phyloP scores from a whole-genome alignment of 345 rosid genomes.

The Adansonia digitata region DNA sequence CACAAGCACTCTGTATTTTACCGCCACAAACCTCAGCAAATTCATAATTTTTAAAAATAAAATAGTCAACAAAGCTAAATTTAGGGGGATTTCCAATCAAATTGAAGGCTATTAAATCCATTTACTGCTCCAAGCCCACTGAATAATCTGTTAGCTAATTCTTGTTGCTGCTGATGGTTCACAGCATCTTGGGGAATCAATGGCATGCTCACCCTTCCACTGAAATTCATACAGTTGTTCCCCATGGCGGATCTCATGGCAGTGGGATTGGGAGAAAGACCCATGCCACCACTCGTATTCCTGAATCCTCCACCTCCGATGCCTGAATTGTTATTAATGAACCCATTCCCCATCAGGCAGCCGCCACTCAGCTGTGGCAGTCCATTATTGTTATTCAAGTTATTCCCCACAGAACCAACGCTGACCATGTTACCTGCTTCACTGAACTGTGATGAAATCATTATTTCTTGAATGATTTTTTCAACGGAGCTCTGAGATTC shows the following conservation, averaged over 20 bases:
- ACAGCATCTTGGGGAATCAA: slow-evolving; percentile 28
- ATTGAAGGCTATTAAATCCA: slow-evolving; percentile 45
- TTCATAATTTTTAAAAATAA: background rate
- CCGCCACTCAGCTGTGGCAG: slow-evolving; percentile 25
- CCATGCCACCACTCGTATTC: slow-evolving; percentile 29
- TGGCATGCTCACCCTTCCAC: slow-evolving; percentile 35
- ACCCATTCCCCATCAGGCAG: slow-evolving; percentile 29
- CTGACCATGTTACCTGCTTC: slow-evolving; percentile 35
- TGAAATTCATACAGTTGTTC: slow-evolving; percentile 29
- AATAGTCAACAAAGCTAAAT: background rate
- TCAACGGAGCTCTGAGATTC: slow-evolving; percentile 53
- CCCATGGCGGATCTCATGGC: slow-evolving; percentile 43
- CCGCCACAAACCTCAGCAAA: background rate
- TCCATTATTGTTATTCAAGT: slow-evolving; percentile 34
- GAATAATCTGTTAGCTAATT: slow-evolving; percentile 42
- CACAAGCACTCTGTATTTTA: slow-evolving; percentile 10
- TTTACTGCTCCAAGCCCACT: slow-evolving; percentile 48
- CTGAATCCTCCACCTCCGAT: slow-evolving; percentile 33
- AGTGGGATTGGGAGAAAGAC: slow-evolving; percentile 30
- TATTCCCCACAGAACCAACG: slow-evolving; percentile 33
- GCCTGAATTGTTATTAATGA: slow-evolving; percentile 18
- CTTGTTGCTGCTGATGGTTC: slow-evolving; percentile 53
- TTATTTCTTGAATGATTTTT: slow-evolving; percentile 49
- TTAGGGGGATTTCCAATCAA: slow-evolving; percentile 60
- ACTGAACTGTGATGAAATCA: slow-evolving; percentile 43